Base-by-base conservation (phyloP, 2,329 filamentous ascomycete genomes). In the Mycosphaerella sp. region DNA sequence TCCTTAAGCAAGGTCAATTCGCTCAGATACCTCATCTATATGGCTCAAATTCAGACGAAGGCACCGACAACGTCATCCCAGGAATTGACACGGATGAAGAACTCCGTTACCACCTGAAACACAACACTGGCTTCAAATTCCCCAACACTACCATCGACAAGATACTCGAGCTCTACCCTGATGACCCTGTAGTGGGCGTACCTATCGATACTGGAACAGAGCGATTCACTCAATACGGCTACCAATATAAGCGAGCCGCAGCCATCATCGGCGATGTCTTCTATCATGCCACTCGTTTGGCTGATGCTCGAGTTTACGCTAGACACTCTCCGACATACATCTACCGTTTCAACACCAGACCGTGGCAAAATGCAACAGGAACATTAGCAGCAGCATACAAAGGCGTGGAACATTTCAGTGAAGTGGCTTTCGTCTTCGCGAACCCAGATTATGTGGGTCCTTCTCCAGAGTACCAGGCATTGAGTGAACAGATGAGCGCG, bases 41-140 rank as follows among this genome's bases (percentile, higher is more conserved):
- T 27, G 84, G 84, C 32, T 76, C 76, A 25, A 86, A 85, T 63
- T 77, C 76, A 1, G 84, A 87, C 58, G 84, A 87, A 64, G 84
- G 81, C 4, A 77, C 77, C 0, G 71, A 71, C 1, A 84, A 84
- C 59, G 76, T 73, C 0, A 72, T 74, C 6, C 77, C 74, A 9
- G 75, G 84, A 53, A 77, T 75, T 1, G 76, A 73, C 13, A 69
- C 67, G 18, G 56, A 63, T 44, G 53, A 52, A 25, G 55, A 59
- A 16, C 43, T 57, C 8, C 44, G 49, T 18, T 47, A 50, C 48
- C 57, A 54, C 37, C 45, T 59, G 14, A n/a, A 47, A 4, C 46
- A 54, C 12, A 53, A 56, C 27, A 55, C 53, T 10, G 57, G 57
- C 30, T 59, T 57, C 39, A 48, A 48, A 35, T 59, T 53, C 17